Base-by-base conservation (phyloP, 495 filamentous ascomycete species). In the Penicillium chermesinum region DNA sequence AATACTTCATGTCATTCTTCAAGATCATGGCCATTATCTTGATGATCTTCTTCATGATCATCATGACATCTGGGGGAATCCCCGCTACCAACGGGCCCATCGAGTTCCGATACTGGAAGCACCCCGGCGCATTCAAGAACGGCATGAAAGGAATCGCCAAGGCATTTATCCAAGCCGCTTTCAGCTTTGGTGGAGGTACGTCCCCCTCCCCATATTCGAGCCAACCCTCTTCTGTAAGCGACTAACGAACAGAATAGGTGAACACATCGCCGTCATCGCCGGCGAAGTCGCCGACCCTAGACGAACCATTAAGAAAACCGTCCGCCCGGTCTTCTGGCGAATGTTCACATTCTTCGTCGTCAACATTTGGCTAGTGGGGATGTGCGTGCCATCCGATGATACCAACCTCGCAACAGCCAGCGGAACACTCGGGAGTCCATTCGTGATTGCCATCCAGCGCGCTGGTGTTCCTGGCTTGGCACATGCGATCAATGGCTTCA, bases 311-410 rank as follows among this genome's bases (percentile, higher is more conserved):
- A 57, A 54, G 20, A 64, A 59, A 15, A 62, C 62, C 0, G 56
- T 64, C 6, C 46, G 55, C 21, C 62, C 62, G 0, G 54, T 64
- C 6, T 64, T 64, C 38, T 64, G 58, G 58, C 59, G 62, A 36
- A 64, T 64, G 62, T 62, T 62, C 17, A 58, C 62, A 3, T 64
- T 64, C 36, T 64, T 64, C 14, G 56, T 64, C 8, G 56, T 62
- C 7, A 62, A 62, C 21, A 62, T 64, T 21, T 64, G 62, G 58
- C 56, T 64, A 0, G 59, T 64, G 16, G 62, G 62, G 7, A 59
- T 64, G 58, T 64, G 62, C 36, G 53, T 64, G 3, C 58, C 62
- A 19, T 59, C 43, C 4, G 21, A 62, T 35, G 62, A 64, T 13
- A 18, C 33, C 0, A 40, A 57, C 20, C 52, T 64, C 3, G 27